These are phyloP conservation scores for Elasticomyces elasticus DNA, from an alignment of 495 filamentous ascomycete genomes.

Conservation along the genomic window DNA sequence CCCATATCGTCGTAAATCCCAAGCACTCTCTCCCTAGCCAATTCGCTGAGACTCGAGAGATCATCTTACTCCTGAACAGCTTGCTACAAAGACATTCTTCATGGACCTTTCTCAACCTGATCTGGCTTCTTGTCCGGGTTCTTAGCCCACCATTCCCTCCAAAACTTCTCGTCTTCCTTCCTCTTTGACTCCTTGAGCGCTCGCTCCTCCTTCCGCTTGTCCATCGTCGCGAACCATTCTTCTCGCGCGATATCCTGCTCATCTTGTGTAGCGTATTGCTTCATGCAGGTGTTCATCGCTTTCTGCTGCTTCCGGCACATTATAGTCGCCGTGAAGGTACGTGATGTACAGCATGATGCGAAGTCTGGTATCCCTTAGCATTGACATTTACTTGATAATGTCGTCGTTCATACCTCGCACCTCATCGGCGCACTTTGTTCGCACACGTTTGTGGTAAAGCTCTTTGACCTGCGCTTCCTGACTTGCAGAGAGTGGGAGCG, in stretches of 20 bases:
- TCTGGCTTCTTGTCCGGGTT: slow-evolving; percentile 38
- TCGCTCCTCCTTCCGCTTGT: slow-evolving; percentile 53
- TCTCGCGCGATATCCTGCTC: slow-evolving; percentile 83
- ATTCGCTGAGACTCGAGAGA: not conserved
- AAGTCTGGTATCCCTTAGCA: slow-evolving; percentile 49
- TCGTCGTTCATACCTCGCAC: slow-evolving; percentile 59
- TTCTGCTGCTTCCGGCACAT: slow-evolving; percentile 66
- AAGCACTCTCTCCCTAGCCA: not conserved
- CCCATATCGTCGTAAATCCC: not conserved
- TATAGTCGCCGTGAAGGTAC: slow-evolving; percentile 78
- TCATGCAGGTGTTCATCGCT: slow-evolving; percentile 91
- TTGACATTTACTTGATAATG: not conserved
- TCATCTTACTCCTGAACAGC: not conserved
- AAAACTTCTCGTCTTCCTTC: slow-evolving; percentile 35
- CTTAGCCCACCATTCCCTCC: slow-evolving; percentile 44
- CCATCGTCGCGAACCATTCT: slow-evolving; percentile 76
- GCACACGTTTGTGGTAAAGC: slow-evolving; percentile 79
- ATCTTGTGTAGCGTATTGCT: slow-evolving; percentile 66
- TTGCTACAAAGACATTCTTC: not conserved
- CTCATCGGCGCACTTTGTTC: slow-evolving; percentile 66
- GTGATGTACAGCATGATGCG: slow-evolving; percentile 75
- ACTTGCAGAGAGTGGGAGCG: slow-evolving; percentile 78
- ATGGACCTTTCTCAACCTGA: slow-evolving; percentile 22
- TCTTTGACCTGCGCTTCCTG: slow-evolving; percentile 89
- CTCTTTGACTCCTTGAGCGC: slow-evolving; percentile 49